These are phyloP conservation scores for Ceratocystis lukuohia DNA, from an alignment of 2,329 filamentous ascomycete species.

Conservation along the genomic window DNA sequence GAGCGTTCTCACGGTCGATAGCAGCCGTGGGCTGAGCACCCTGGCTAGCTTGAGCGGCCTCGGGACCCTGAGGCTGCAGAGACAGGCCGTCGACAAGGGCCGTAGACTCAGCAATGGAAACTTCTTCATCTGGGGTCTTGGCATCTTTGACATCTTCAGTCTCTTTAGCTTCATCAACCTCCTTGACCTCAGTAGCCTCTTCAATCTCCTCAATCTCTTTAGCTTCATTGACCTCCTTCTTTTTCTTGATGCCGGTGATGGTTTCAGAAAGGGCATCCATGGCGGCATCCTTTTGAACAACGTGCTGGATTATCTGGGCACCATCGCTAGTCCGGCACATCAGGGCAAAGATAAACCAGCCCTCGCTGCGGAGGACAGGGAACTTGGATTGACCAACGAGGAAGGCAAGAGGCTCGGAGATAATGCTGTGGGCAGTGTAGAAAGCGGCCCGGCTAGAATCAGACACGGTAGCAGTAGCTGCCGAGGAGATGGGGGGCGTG, in stretches of 20 bases:
- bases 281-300: slow-evolving; percentile 27
- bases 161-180: slow-evolving; percentile 13
- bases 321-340: slow-evolving; percentile 42
- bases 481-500: slow-evolving; percentile 14
- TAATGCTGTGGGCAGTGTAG: slow-evolving; percentile 32
- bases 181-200: slow-evolving; percentile 1
- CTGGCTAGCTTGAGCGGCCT: slow-evolving; percentile 7
- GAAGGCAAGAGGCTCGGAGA: slow-evolving; percentile 35
- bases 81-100: slow-evolving; percentile 26
- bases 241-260: slow-evolving; percentile 12
- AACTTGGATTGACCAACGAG: slow-evolving; percentile 46
- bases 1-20: slow-evolving; percentile 44
- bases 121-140: slow-evolving; percentile 19
- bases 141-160: not conserved
- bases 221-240: slow-evolving; percentile 18
- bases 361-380: slow-evolving; percentile 45
- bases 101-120: slow-evolving; percentile 18
- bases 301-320: slow-evolving; percentile 32
- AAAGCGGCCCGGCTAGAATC: slow-evolving; percentile 28
- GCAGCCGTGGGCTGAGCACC: not conserved
- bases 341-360: slow-evolving; percentile 49
- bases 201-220: not conserved
- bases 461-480: slow-evolving; percentile 15
- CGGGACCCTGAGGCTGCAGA: slow-evolving; percentile 13
- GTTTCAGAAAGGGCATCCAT: slow-evolving; percentile 10